phyloP scores from a whole-genome alignment of 2,329 filamentous ascomycete genomes.

The Zasmidium cellare region DNA sequence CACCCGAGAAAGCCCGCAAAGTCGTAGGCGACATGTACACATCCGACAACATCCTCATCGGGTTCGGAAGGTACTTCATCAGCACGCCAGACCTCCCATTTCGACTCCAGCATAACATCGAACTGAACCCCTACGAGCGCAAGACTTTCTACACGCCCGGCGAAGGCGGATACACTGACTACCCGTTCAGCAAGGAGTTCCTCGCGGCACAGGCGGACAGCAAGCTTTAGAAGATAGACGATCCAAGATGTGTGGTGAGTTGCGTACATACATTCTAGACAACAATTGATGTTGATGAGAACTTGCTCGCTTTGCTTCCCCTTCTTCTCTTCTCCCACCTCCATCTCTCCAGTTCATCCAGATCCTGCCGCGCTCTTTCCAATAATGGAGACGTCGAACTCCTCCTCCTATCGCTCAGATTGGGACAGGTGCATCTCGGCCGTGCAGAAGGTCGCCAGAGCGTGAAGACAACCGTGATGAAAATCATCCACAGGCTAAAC shows the following conservation, averaged over 20 bases:
- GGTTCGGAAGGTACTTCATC: constrained; percentile 53
- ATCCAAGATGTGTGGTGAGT: too few relatives aligned
- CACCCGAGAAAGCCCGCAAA: constrained; percentile 38
- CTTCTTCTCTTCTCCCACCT: not conserved
- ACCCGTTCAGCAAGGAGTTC: constrained; percentile 41
- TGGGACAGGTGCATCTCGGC: not conserved
- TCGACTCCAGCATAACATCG: constrained; percentile 45
- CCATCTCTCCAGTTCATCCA: not conserved
- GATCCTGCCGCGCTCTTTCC: not conserved
- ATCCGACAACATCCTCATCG: constrained; percentile 46
- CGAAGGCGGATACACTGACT: constrained; percentile 44
- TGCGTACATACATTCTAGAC: too few relatives aligned
- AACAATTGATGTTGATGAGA: not conserved
- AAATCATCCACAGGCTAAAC: not conserved
- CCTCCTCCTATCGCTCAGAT: not conserved
- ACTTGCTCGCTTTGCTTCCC: not conserved
- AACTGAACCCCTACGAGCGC: constrained; percentile 47
- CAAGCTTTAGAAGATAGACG: constrained; percentile 4
- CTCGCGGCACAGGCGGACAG: constrained; percentile 7
- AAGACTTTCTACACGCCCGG: constrained; percentile 47
- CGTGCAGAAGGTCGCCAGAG: not conserved
- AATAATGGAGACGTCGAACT: not conserved
- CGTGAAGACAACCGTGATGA: not conserved
- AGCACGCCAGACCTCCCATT: constrained; percentile 52
- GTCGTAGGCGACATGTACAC: constrained; percentile 43